phyloP scores from a whole-genome alignment of 2,329 filamentous ascomycete genomes.

The Trichoderma sp. region DNA sequence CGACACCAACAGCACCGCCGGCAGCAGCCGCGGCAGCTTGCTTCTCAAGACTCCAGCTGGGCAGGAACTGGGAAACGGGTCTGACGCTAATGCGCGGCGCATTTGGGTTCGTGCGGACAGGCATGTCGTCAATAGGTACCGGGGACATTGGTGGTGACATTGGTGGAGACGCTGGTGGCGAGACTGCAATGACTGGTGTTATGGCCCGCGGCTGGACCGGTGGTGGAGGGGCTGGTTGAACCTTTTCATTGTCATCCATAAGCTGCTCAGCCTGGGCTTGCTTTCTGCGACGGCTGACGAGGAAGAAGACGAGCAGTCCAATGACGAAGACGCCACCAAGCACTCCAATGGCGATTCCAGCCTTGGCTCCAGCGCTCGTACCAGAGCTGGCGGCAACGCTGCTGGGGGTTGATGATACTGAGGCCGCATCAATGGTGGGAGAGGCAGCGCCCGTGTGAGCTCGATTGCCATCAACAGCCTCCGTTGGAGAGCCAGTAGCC shows the following conservation, averaged over 20 bases:
- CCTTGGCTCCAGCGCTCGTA: conserved; percentile 59
- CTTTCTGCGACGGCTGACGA: conserved; percentile 72
- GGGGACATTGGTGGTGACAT: conserved; percentile 33
- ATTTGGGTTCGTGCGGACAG: conserved; percentile 44
- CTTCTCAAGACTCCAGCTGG: conserved; percentile 59
- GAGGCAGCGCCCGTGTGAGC: conserved; percentile 33
- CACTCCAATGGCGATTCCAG: conserved; percentile 83
- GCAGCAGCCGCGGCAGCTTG: conserved; percentile 49
- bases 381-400: conserved; percentile 28
- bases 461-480: conserved; percentile 28
- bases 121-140: conserved; percentile 29
- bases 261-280: conserved; percentile 55
- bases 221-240: conserved; percentile 35
- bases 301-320: conserved; percentile 69
- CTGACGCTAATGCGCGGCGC: conserved; percentile 85
- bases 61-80: conserved; percentile 81
- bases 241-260: conserved; percentile 67
- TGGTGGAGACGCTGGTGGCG: conserved; percentile 11
- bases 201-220: conserved; percentile 34
- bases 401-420: conserved; percentile 19
- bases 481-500: conserved; percentile 35
- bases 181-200: not conserved
- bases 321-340: conserved; percentile 69
- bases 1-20: conserved; percentile 34
- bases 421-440: conserved; percentile 31